Base-by-base conservation (phyloP, 2,329 filamentous ascomycete genomes). In the Hypoxylon sp. region DNA sequence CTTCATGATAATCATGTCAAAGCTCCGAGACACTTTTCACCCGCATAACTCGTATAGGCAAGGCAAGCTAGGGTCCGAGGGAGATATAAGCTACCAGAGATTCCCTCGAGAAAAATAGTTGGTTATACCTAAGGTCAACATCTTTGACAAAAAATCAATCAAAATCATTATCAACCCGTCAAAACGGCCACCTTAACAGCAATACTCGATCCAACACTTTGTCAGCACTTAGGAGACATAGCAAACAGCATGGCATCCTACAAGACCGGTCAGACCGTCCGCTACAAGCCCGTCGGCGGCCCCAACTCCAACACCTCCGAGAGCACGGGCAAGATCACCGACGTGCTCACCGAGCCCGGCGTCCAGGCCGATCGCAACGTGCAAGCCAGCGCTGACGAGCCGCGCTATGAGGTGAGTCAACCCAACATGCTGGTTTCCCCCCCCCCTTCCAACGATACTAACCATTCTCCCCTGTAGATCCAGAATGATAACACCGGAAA, bases 401-500 rank as follows among this genome's bases (percentile, higher is more conserved):
- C 63, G 6, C 59, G 61, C 6, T 65, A 64, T 13, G 63, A 65
- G 61, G 62, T 62, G 19, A 11, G 59, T 50, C 23, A n/a, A n/a
- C n/a, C n/a, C n/a, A n/a, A n/a, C n/a, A n/a, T n/a, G n/a, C n/a
- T n/a, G n/a, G n/a, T n/a, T 16, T 27, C 16, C 25, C 26, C 23
- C 12, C 17, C 6, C 21, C 16, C 4, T 34, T 36, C 19, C 6
- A 25, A 9, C 9, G 21, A 25, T 25, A 9, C 21, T 25, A 25
- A 25, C 21, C 5, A 25, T 13, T 31, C 16, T n/a, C 35, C 2
- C 13, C 11, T 21, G 32, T 19, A 66, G 63, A 65, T 65, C 31
- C 48, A 55, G 40, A 66, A 66, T n/a, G 61, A 66, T 13, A 64
- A 62, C 34, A 66, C 63, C 2, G 63, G 63, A 6, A 66, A 63